Percentiles rank a stretch among this genome's conserved stretches.
Conservation (phyloP, 2,329 filamentous ascomycete genomes). For the Aquanectria penicillioides region DNA sequence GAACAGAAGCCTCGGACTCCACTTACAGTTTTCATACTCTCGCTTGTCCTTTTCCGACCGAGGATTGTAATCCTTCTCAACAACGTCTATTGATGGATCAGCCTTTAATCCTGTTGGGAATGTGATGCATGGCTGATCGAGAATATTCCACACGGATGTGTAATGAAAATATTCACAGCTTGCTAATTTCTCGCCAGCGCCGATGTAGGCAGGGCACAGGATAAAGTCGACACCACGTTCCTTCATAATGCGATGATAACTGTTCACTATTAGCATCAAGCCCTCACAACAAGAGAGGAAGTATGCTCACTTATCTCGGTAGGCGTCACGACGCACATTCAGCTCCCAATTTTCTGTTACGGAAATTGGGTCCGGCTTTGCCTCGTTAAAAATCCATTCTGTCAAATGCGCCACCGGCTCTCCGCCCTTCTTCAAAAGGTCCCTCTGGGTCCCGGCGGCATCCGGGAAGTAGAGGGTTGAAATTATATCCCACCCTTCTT, state of each 20-base stretch:
- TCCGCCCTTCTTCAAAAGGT: conserved; percentile 30
- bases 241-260: conserved; percentile 26
- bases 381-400: conserved; percentile 32
- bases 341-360: conserved; percentile 34
- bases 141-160: conserved; percentile 46
- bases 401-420: conserved; percentile 39
- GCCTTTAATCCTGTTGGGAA: conserved; percentile 39
- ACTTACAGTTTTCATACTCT: background rate
- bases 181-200: conserved; percentile 31
- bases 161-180: conserved; percentile 41
- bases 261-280: background rate
- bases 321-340: conserved; percentile 30
- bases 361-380: conserved; percentile 8
- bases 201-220: conserved; percentile 40
- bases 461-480: conserved; percentile 35
- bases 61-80: conserved; percentile 10
- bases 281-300: background rate
- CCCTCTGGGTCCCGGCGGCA: conserved; percentile 27
- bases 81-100: conserved; percentile 11
- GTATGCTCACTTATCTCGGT: conserved; percentile 15
- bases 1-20: too few species aligned
- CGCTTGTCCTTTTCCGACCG: background rate
- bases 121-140: conserved; percentile 41
- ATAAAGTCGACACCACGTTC: conserved; percentile 40
- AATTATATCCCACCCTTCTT: conserved; percentile 33